Conservation (phyloP, 2,329 filamentous ascomycete species). For the Dothiorella sarmentorum region DNA sequence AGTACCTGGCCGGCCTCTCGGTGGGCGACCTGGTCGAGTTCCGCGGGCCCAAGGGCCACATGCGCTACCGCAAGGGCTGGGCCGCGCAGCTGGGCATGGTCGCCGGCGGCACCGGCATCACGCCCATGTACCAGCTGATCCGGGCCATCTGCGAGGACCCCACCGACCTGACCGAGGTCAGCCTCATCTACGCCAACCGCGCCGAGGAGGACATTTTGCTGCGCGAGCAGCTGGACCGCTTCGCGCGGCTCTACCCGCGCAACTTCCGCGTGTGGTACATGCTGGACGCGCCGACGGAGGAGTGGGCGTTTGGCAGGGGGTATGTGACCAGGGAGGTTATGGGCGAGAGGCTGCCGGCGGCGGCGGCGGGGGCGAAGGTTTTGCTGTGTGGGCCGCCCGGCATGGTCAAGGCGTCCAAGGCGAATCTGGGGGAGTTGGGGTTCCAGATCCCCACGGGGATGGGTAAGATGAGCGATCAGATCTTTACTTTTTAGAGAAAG, state of each 20-base stretch:
- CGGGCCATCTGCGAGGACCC: conserved; percentile 61
- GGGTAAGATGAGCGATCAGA: conserved; percentile 53
- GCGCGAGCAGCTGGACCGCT: conserved; percentile 53
- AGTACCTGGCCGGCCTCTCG: conserved; percentile 47
- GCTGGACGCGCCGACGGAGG: conserved; percentile 46
- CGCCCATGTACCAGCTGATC: conserved; percentile 61
- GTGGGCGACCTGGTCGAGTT: conserved; percentile 51
- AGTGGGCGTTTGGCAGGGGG: conserved; percentile 50
- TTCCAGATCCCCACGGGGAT: conserved; percentile 51
- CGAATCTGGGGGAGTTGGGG: conserved; percentile 42
- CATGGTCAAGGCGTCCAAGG: conserved; percentile 58
- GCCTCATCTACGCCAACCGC: conserved; percentile 58
- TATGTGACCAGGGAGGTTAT: conserved; percentile 54
- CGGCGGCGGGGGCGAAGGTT: conserved; percentile 49
- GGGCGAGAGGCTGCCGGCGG: conserved; percentile 46
- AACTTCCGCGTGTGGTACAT: conserved; percentile 58
- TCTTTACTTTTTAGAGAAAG: conserved; percentile 50
- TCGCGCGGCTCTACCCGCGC: conserved; percentile 52
- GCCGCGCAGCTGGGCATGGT: conserved; percentile 53
- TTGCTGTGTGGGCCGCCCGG: conserved; percentile 60
- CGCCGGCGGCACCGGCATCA: conserved; percentile 53
- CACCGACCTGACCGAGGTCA: conserved; percentile 55
- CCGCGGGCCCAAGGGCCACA: conserved; percentile 56
- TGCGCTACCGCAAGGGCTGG: conserved; percentile 47
- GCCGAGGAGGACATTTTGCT: conserved; percentile 59